A percentile compares a stretch with the other conserved stretches of the same genome.
Conservation (phyloP, 2,329 filamentous ascomycete species). For the Colletotrichum sp. region DNA sequence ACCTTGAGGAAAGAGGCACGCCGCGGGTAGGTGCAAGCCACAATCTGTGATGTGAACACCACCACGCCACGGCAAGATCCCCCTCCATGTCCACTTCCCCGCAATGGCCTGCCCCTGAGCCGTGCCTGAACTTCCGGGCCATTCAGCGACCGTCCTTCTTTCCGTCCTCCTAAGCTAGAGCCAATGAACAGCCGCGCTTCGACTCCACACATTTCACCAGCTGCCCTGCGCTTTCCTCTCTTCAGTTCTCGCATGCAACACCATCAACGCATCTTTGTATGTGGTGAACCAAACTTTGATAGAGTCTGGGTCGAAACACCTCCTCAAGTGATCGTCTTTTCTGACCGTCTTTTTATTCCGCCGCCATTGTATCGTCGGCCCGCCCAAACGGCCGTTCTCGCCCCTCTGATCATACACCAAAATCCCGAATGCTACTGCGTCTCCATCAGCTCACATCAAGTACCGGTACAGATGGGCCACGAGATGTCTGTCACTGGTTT, state of each 20-base stretch:
- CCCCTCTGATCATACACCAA: neutral
- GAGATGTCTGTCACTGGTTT: neutral
- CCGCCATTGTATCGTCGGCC: neutral
- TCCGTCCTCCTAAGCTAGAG: neutral
- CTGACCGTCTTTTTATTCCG: slow-evolving; percentile 7
- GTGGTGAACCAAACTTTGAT: neutral
- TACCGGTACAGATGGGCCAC: neutral
- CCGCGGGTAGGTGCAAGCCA: neutral
- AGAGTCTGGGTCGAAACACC: slow-evolving; percentile 7
- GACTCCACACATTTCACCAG: neutral
- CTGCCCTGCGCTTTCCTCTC: neutral
- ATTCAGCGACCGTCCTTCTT: neutral
- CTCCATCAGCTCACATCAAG: neutral
- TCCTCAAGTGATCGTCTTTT: neutral
- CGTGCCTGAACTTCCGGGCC: neutral
- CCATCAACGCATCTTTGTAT: neutral
- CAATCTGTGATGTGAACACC: neutral
- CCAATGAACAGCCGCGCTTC: neutral
- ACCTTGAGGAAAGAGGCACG: neutral
- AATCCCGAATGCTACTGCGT: neutral
- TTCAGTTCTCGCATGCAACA: neutral
- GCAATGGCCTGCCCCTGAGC: slow-evolving; percentile 4
- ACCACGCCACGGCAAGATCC: neutral
- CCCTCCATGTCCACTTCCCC: neutral
- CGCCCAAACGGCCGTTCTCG: neutral